Conservation (phyloP, 2,329 filamentous ascomycete genomes). For the Aureobasidium sp. region DNA sequence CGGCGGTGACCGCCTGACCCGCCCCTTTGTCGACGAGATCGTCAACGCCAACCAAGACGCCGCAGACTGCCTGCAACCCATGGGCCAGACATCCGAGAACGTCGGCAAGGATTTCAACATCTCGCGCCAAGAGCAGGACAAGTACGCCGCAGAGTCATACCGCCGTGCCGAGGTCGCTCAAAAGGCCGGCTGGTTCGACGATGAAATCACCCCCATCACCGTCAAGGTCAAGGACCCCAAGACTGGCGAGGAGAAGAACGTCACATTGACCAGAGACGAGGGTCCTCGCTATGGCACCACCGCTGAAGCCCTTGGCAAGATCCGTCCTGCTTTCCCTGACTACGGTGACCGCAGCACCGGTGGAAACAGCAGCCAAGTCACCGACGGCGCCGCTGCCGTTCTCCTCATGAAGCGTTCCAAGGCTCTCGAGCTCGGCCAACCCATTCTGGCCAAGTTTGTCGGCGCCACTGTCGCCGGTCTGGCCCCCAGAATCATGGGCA, state of each 20-base stretch:
- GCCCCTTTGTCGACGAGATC: slow-evolving; percentile 72
- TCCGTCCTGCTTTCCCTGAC: slow-evolving; percentile 82
- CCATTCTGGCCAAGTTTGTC: slow-evolving; percentile 90
- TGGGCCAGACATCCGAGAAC: slow-evolving; percentile 98
- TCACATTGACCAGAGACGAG: slow-evolving; percentile 80
- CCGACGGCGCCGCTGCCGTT: slow-evolving; percentile 84
- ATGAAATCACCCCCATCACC: slow-evolving; percentile 86
- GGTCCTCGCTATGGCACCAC: slow-evolving; percentile 89
- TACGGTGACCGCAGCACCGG: slow-evolving; percentile 83
- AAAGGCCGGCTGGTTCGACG: slow-evolving; percentile 82
- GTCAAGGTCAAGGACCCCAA: slow-evolving; percentile 79
- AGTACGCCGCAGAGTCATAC: slow-evolving; percentile 81
- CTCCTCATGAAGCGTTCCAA: slow-evolving; percentile 92
- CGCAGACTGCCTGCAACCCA: slow-evolving; percentile 81
- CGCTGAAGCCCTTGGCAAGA: slow-evolving; percentile 71
- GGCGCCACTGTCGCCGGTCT: slow-evolving; percentile 86
- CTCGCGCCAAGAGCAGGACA: slow-evolving; percentile 71
- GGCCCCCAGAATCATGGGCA: slow-evolving; percentile 93
- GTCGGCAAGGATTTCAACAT: slow-evolving; percentile 87
- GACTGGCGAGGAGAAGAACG: slow-evolving; percentile 66
- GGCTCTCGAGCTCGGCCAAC: slow-evolving; percentile 77
- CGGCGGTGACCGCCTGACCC: slow-evolving; percentile 61
- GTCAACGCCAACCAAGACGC: slow-evolving; percentile 66
- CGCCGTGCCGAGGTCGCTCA: slow-evolving; percentile 81
- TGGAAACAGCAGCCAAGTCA: slow-evolving; percentile 91